A percentile compares a stretch with the other conserved stretches of the same genome.
phyloP scores from a whole-genome alignment of 148 eudicot genomes.

The Gaultheria prostrata region DNA sequence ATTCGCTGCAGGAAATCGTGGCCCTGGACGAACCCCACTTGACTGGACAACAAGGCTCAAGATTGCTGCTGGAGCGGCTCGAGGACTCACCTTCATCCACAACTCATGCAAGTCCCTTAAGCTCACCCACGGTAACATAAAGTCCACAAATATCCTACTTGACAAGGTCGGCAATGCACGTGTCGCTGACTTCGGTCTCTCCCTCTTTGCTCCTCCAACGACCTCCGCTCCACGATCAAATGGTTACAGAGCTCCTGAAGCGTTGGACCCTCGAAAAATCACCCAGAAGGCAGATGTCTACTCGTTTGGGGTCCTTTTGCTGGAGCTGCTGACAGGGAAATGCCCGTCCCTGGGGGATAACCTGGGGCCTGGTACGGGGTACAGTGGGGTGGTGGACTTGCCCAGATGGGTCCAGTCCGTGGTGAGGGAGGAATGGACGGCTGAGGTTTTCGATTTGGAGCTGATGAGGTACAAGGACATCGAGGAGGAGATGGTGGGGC shows the following conservation, averaged over 20 bases:
- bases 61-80: slow-evolving; percentile 74
- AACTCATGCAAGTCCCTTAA: slow-evolving; percentile 52
- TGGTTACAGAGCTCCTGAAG: slow-evolving; percentile 87
- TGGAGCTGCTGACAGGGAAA: slow-evolving; percentile 88
- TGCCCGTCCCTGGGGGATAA: slow-evolving; percentile 67
- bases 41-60: slow-evolving; percentile 87
- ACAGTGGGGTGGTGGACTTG: slow-evolving; percentile 65
- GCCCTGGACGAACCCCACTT: slow-evolving; percentile 89
- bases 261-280: slow-evolving; percentile 44
- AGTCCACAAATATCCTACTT: slow-evolving; percentile 79
- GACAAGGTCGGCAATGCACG: slow-evolving; percentile 62
- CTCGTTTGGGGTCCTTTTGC: slow-evolving; percentile 81
- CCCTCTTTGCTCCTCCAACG: slow-evolving; percentile 42
- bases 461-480: slow-evolving; percentile 93
- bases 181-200: slow-evolving; percentile 80
- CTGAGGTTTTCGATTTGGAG: slow-evolving; percentile 94
- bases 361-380: slow-evolving; percentile 43
- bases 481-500: slow-evolving; percentile 93
- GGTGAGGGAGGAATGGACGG: slow-evolving; percentile 97
- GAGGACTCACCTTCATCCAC: slow-evolving; percentile 75
- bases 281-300: slow-evolving; percentile 80
- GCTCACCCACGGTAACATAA: slow-evolving; percentile 86
- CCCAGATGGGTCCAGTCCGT: slow-evolving; percentile 96
- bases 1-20: slow-evolving; percentile 68
- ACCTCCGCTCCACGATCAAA: slow-evolving; percentile 37